Evolutionary conservation across 805 yeast genomes (phyloP).

Genomic region (Candida railenensis): DNA sequence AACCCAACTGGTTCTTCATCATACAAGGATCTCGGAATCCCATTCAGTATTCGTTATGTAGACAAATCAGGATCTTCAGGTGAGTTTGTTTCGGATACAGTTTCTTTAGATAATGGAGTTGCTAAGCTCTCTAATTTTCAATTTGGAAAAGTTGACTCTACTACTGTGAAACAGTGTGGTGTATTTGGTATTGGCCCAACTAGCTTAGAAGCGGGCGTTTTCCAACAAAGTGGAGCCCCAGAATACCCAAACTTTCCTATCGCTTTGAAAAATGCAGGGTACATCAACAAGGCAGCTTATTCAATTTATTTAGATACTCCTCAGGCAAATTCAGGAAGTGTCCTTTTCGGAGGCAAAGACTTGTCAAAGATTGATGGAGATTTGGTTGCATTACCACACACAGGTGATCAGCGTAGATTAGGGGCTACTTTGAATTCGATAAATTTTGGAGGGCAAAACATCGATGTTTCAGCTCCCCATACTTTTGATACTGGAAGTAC

Average conservation of each 20-base stretch:
- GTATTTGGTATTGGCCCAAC: conserved; percentile 4
- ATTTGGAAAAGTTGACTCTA: conserved; percentile 1
- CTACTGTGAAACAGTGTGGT: conserved; percentile 1
- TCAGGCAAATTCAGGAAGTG: conserved; percentile 17
- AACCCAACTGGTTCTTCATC: background rate
- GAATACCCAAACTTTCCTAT: conserved; percentile 18
- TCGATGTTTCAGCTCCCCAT: conserved; percentile 2
- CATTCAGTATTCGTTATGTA: background rate
- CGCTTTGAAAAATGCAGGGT: conserved; percentile 21
- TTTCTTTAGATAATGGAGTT: conserved; percentile 1
- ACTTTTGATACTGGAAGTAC: conserved; percentile 5
- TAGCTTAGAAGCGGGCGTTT: background rate
- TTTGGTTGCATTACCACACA: conserved; percentile 11
- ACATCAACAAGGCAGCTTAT: conserved; percentile 20
- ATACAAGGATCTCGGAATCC: conserved; percentile 3
- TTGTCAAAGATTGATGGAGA: conserved; percentile 19
- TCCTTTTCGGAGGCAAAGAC: conserved; percentile 32
- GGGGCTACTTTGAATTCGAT: conserved; percentile 46
- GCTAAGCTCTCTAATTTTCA: conserved; percentile 4
- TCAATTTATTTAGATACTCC: conserved; percentile 24
- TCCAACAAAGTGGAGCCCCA: background rate
- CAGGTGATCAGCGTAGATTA: conserved; percentile 31
- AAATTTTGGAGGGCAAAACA: conserved; percentile 10
- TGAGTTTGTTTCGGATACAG: conserved; percentile 1
- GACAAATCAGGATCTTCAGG: conserved; percentile 1